Evolutionary conservation across 768 basidiomycete species (phyloP), one percentile per base, ranked within the genome.

Genomic region (Agaricus blazei): DNA sequence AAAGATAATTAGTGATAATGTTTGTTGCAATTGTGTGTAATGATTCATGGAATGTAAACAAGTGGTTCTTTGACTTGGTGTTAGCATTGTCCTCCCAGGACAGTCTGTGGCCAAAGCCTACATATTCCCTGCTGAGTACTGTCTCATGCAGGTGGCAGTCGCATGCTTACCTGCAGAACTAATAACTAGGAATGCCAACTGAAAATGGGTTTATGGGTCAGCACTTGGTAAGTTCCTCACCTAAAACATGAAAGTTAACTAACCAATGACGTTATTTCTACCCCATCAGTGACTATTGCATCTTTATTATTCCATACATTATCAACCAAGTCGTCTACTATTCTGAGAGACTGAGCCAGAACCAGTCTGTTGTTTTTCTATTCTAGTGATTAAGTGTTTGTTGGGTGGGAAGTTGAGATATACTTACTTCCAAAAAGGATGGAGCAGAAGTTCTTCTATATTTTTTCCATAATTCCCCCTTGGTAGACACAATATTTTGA

Each of bases 401-500:
- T 29, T 19, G 1, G 7, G 58, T 1, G 46, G 2, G 14, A 23
- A 27, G 40, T 9, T 24, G 38, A 41, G 36, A 11, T 58, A 46
- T 58, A 59, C 67, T 42, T 52, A 83, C 83, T 64, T 85, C 83
- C 4, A 81, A 81, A 64, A 87, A 87, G 0, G 83, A 78, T n/a
- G 84, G 83, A 1, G 81, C 82, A 15, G 78, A 70, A 40, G 87
- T 76, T 63, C 81, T 83, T 45, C 84, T 68, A 59, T 83, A 84
- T 29, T 77, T 76, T 65, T 84, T 84, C 85, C 85, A 88, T 56
- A 80, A 74, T 3, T 81, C 78, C 23, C 79, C 81, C 60, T 87
- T 85, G 0, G 82, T 80, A 1, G 75, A 77, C n/a, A 88, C 76
- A 43, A 87, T 81, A 59, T 87, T 88, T 5, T 63, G 62, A 7